Conservation (phyloP, 768 basidiomycete genomes). For the Naganishia friedmannii region DNA sequence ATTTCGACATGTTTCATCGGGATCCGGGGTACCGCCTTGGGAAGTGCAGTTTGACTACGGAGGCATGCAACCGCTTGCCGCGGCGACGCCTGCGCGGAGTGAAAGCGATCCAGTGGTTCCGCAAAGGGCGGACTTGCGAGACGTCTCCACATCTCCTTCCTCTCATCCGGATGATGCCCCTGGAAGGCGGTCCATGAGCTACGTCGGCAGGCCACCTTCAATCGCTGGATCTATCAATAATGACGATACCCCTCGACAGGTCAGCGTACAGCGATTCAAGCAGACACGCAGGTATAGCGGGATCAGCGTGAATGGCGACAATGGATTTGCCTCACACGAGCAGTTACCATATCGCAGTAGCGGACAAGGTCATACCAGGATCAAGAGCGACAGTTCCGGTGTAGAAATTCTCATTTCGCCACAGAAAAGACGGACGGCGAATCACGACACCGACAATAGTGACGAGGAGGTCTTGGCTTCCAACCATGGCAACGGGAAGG, state of each 20-base stretch:
- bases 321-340: neutral
- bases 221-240: conserved; percentile 6
- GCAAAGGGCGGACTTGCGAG: neutral
- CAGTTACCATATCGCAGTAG: neutral
- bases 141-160: neutral
- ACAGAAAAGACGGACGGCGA: neutral
- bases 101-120: conserved; percentile 7
- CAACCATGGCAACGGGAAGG: neutral
- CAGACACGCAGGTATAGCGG: conserved; percentile 31
- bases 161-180: neutral
- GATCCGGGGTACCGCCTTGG: conserved; percentile 24
- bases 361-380: conserved; percentile 1
- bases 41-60: conserved; percentile 20
- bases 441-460: conserved; percentile 7
- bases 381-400: conserved; percentile 10
- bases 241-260: conserved; percentile 21
- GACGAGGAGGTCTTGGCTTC: conserved; percentile 20
- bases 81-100: neutral
- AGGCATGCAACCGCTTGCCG: neutral
- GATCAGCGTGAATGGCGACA: conserved; percentile 11
- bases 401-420: conserved; percentile 26
- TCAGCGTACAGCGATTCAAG: conserved; percentile 33
- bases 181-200: neutral
- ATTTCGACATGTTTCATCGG: conserved; percentile 30
- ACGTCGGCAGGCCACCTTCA: conserved; percentile 19